Evolutionary conservation across 2,329 filamentous ascomycete species (phyloP).

Genomic region (Chaetomiaceae sp.): DNA sequence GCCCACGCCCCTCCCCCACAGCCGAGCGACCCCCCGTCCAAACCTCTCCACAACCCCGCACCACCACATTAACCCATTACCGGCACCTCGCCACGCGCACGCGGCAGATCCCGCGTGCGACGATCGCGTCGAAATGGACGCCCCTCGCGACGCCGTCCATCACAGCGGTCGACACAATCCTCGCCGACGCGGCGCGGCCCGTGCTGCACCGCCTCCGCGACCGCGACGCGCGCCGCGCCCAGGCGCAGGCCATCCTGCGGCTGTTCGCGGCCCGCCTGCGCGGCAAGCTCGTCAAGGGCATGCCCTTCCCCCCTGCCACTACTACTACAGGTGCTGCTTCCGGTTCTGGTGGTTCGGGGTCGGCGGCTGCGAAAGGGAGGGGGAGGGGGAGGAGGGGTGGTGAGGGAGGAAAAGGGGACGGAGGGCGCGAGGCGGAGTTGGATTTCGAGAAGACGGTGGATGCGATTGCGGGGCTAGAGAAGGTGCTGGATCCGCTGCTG

Average conservation of each 20-base stretch:
- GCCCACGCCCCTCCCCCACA: background rate
- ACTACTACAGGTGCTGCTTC: background rate
- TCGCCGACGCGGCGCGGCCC: constrained; percentile 55
- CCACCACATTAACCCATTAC: constrained; percentile 31
- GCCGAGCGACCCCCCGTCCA: constrained; percentile 2
- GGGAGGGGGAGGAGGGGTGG: too few species aligned
- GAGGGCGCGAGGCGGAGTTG: constrained; percentile 51
- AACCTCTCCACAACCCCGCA: too few species aligned
- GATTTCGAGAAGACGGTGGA: constrained; percentile 60
- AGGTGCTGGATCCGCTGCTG: constrained; percentile 53
- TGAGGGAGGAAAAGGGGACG: constrained; percentile 6
- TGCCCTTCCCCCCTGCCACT: constrained; percentile 58
- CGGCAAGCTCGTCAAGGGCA: constrained; percentile 50
- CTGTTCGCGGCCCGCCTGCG: constrained; percentile 50
- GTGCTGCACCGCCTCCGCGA: constrained; percentile 52
- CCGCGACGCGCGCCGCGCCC: constrained; percentile 42
- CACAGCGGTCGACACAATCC: constrained; percentile 47
- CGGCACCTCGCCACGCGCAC: constrained; percentile 46
- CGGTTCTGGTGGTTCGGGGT: too few species aligned
- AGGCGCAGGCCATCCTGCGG: constrained; percentile 51
- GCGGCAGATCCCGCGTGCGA: constrained; percentile 52
- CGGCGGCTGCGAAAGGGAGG: too few species aligned
- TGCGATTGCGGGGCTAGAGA: constrained; percentile 50
- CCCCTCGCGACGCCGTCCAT: constrained; percentile 50
- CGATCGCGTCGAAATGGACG: constrained; percentile 64